phyloP scores from a whole-genome alignment of 352 stramenopile genomes.

The Phytophthora fragariaefolia region DNA sequence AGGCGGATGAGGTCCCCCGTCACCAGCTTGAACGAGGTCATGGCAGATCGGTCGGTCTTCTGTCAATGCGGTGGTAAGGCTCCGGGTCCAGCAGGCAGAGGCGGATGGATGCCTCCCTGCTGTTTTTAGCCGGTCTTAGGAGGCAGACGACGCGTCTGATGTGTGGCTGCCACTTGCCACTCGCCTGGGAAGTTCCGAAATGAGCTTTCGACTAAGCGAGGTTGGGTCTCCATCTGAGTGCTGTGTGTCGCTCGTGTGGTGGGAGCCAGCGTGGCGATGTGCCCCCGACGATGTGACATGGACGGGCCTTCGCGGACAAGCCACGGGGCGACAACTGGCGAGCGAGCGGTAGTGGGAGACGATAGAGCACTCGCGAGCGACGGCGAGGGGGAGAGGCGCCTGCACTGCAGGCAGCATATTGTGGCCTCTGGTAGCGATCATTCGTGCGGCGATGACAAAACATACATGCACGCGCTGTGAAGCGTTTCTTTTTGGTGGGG shows the following conservation, averaged over 20 bases:
- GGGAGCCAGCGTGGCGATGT: conserved; percentile 14
- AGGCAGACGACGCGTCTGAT: not conserved
- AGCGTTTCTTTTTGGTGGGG: conserved; percentile 8
- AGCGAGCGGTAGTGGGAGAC: not conserved
- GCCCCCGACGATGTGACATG: not conserved
- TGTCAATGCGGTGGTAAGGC: not conserved
- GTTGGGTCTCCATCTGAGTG: too few species aligned
- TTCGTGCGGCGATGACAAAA: too few species aligned
- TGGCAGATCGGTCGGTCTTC: conserved; percentile 7
- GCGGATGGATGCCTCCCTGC: not conserved
- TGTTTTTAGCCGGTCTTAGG: conserved; percentile 25
- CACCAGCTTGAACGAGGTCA: conserved; percentile 53
- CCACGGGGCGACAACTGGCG: conserved; percentile 1
- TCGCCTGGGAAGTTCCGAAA: conserved; percentile 29
- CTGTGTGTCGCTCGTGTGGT: conserved; percentile 28
- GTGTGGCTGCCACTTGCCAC: conserved; percentile 16
- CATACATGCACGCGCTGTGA: not conserved
- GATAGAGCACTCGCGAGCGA: not conserved
- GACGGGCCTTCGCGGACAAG: conserved; percentile 15
- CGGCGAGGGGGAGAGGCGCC: not conserved
- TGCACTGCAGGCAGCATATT: not conserved
- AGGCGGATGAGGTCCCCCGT: conserved; percentile 69
- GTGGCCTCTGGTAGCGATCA: not conserved
- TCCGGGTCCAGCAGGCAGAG: not conserved
- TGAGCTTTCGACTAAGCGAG: conserved; percentile 36